Evolutionary conservation across 768 basidiomycete species (phyloP).

Genomic region (Hirschioporus abietinus): DNA sequence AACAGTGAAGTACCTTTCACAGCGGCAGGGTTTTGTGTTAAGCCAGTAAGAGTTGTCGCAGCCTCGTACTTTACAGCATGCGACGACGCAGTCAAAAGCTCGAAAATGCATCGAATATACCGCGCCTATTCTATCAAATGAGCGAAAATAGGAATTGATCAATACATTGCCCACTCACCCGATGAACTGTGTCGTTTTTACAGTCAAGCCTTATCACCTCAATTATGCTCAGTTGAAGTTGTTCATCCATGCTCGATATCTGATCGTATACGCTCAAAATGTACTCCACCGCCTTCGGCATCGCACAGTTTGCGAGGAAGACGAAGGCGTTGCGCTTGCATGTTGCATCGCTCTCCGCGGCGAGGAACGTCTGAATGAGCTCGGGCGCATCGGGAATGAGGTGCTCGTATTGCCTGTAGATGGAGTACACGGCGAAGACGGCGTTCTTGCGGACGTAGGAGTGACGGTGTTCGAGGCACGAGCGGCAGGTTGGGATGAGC

Average conservation of each 20-base stretch:
- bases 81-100: constrained; percentile 82
- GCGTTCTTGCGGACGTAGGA: constrained; percentile 98
- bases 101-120: constrained; percentile 92
- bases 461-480: constrained; percentile 95
- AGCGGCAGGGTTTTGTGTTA: constrained; percentile 94
- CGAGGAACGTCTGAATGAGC: constrained; percentile 92
- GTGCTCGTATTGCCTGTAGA: constrained; percentile 90
- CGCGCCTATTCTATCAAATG: constrained; percentile 51
- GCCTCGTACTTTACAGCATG: constrained; percentile 98
- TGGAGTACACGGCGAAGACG: constrained; percentile 91
- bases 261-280: constrained; percentile 81
- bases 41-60: constrained; percentile 86
- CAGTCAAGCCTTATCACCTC: constrained; percentile 91
- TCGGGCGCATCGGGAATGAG: constrained; percentile 97
- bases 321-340: constrained; percentile 98
- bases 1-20: constrained; percentile 65
- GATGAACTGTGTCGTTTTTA: constrained; percentile 74
- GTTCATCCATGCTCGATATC: constrained; percentile 78
- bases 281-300: constrained; percentile 90
- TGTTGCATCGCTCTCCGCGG: constrained; percentile 91
- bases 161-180: constrained; percentile 44
- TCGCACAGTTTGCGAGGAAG: constrained; percentile 81
- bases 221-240: constrained; percentile 92
- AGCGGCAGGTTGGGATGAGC: constrained; percentile 86
- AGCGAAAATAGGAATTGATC: constrained; percentile 8